A percentile compares a stretch with the other conserved stretches of the same genome.
phyloP scores from a whole-genome alignment of 2,329 filamentous ascomycete genomes.

The Apiospora phragmitis region DNA sequence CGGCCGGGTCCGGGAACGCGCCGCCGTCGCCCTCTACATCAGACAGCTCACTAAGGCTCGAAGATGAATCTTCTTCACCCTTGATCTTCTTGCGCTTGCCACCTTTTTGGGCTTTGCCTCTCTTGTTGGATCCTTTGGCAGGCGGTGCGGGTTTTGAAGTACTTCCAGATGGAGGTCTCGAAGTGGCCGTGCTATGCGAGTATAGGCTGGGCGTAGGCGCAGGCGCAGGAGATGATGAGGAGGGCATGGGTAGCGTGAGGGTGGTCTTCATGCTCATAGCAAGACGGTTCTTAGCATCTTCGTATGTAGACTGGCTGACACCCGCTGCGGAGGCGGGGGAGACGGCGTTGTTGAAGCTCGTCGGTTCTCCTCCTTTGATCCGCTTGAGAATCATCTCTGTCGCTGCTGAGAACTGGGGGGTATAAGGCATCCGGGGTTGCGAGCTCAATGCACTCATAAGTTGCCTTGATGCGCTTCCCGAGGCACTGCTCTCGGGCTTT shows the following conservation, averaged over 20 bases:
- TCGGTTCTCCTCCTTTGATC: slow-evolving; percentile 36
- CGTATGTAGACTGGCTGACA: slow-evolving; percentile 36
- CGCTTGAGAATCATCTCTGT: slow-evolving; percentile 43
- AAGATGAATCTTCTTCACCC: slow-evolving; percentile 23
- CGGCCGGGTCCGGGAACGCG: slow-evolving; percentile 39
- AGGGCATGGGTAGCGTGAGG: slow-evolving; percentile 38
- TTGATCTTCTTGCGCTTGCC: slow-evolving; percentile 38
- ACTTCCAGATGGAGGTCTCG: background rate
- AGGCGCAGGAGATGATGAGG: slow-evolving; percentile 13
- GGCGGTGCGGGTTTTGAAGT: slow-evolving; percentile 16
- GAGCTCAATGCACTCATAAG: slow-evolving; percentile 26
- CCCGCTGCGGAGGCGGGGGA: slow-evolving; percentile 33
- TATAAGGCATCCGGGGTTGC: slow-evolving; percentile 27
- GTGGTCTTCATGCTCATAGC: slow-evolving; percentile 41
- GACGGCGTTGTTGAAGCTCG: slow-evolving; percentile 35
- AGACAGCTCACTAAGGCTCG: slow-evolving; percentile 30
- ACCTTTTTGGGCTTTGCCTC: slow-evolving; percentile 20
- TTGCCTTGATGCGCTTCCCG: background rate
- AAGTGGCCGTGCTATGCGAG: background rate
- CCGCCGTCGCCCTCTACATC: slow-evolving; percentile 23
- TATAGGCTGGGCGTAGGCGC: background rate
- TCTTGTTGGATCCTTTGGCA: slow-evolving; percentile 20
- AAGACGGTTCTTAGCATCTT: slow-evolving; percentile 41
- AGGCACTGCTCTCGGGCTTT: background rate
- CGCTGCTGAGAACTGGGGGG: slow-evolving; percentile 35